Conservation (phyloP, 345 rosid species). For the Euphorbia tirucalli region DNA sequence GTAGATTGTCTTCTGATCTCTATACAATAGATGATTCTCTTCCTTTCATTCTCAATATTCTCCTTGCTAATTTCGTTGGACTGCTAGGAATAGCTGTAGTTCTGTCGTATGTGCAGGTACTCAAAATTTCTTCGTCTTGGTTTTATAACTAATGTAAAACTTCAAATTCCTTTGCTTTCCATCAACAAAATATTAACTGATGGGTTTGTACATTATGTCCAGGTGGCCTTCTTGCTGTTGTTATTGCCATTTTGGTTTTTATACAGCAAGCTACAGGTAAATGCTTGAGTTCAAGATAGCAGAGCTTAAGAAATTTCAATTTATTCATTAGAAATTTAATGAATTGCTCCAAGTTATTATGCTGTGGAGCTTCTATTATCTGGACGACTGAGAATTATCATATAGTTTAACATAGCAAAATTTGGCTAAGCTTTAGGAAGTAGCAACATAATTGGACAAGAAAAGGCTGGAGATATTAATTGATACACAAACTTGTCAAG, state of each 20-base stretch:
- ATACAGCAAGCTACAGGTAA: constrained; percentile 89
- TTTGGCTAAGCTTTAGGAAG: background rate
- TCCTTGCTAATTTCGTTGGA: constrained; percentile 86
- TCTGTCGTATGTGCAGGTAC: constrained; percentile 89
- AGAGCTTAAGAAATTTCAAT: constrained; percentile 3
- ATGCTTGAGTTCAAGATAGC: constrained; percentile 14
- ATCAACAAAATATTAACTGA: background rate
- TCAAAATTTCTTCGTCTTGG: constrained; percentile 15
- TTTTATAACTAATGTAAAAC: constrained; percentile 5
- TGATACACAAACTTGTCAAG: background rate
- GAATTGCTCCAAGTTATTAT: background rate
- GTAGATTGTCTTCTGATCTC: constrained; percentile 87
- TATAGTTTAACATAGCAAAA: background rate
- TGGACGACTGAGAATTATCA: no score
- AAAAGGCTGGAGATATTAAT: background rate
- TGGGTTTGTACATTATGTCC: constrained; percentile 20
- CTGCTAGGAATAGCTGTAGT: constrained; percentile 77
- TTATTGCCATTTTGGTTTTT: constrained; percentile 86
- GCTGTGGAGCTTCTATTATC: background rate
- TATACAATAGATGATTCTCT: constrained; percentile 96
- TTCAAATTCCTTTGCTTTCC: constrained; percentile 1
- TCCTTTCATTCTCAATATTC: constrained; percentile 91
- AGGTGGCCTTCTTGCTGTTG: constrained; percentile 79
- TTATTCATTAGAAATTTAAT: background rate
- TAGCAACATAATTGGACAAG: background rate